Evolutionary conservation across 495 filamentous ascomycete genomes (phyloP), one percentile per base, ranked within the genome.

Genomic region (Chlorociboria aeruginascens): DNA sequence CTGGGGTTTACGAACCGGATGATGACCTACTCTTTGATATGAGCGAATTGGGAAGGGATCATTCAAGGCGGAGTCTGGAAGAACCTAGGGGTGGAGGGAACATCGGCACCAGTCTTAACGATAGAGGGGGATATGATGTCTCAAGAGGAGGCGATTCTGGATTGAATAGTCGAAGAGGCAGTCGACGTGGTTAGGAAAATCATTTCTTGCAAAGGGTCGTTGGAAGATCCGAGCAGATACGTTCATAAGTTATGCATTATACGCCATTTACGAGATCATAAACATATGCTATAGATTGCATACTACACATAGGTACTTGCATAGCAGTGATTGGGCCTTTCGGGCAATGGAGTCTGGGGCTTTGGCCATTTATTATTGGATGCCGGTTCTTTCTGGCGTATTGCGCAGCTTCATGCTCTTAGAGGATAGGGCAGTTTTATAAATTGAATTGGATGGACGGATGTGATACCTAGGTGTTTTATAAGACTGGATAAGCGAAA

Each of bases 1-100:
- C 46, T 6, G 50, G 55, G n/a, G 11, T 49, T 8, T 67, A 69
- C 40, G 74, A 72, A 1, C 55, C 62, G 38, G 87, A 93, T 46
- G 87, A 89, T 13, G 88, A 95, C 63, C 64, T 95, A 8, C 65
- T 93, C 13, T 94, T 95, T 58, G 82, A 84, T 35, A 89, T 94
- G 84, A 89, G 83, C 48, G 87, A 95, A 56, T 77, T 92, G 50
- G 82, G 78, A 13, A 46, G 57, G 42, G 66, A 76, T 25, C 69
- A 71, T 14, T 79, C 76, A 11, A 74, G 85, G 43, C 72, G 83
- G 46, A 89, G 86, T 53, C 63, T 88, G 13, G 86, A 89, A 56
- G 85, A 88, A 56, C 72, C 68, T 13, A 57, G 77, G 45, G 73
- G 72, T 25, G 67, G 71, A 14, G 71, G 67, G 16, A 68, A 66